Evolutionary conservation across 768 basidiomycete genomes (phyloP).

Genomic region (Boletellus ananas): DNA sequence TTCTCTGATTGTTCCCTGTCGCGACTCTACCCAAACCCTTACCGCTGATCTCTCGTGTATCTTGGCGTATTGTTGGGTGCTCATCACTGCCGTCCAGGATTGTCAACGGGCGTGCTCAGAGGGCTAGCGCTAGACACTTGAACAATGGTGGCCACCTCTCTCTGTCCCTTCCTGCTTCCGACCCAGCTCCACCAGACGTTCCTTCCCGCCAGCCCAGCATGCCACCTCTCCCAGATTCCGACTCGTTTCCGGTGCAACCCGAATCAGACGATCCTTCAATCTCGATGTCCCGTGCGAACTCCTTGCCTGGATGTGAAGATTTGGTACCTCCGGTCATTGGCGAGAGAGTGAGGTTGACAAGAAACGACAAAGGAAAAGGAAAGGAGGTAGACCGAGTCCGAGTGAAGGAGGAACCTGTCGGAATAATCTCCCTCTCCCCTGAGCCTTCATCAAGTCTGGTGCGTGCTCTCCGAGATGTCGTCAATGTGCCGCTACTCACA

Average conservation of each 20-base stretch:
- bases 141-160: conserved; percentile 37
- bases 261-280: conserved; percentile 56
- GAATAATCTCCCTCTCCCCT: conserved; percentile 34
- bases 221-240: conserved; percentile 47
- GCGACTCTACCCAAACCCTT: conserved; percentile 26
- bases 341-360: conserved; percentile 28
- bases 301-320: conserved; percentile 35
- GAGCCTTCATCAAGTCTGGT: conserved; percentile 37
- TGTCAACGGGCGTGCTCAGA: conserved; percentile 64
- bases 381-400: conserved; percentile 39
- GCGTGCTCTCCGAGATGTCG: conserved; percentile 19
- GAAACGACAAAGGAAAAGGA: conserved; percentile 47
- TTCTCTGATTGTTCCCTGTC: conserved; percentile 22
- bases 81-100: conserved; percentile 37
- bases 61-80: conserved; percentile 9
- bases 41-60: conserved; percentile 17
- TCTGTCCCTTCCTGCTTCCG: conserved; percentile 24
- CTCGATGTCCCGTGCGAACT: conserved; percentile 62
- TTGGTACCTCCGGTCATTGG: conserved; percentile 10
- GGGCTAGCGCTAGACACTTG: conserved; percentile 65
- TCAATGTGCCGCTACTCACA: conserved; percentile 14
- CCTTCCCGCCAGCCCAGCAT: conserved; percentile 35
- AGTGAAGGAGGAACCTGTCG: conserved; percentile 45
- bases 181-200: conserved; percentile 40
- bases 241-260: conserved; percentile 47